Evolutionary conservation across 331 rosid genomes (phyloP).

Genomic region (Rhamnella rubrinervis): DNA sequence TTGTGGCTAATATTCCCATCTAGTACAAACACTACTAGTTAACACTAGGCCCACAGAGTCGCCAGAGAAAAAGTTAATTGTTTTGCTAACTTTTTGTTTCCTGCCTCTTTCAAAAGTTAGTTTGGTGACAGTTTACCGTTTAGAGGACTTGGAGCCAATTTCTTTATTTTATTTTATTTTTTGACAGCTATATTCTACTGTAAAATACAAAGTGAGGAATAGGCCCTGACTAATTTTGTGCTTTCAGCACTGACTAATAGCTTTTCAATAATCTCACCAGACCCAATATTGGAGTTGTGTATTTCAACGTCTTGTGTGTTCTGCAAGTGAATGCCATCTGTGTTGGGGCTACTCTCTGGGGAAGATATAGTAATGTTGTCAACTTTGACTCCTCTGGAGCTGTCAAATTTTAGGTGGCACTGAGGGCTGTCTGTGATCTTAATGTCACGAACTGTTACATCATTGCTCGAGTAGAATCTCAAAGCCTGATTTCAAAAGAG

Average conservation of each 20-base stretch:
- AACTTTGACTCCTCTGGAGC: slow-evolving; percentile 57
- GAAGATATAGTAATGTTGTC: slow-evolving; percentile 71
- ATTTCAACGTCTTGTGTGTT: slow-evolving; percentile 81
- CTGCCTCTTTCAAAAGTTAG: slow-evolving; percentile 52
- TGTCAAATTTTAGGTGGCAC: slow-evolving; percentile 90
- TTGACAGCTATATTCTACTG: slow-evolving; percentile 12
- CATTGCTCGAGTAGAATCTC: slow-evolving; percentile 73
- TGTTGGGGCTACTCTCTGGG: slow-evolving; percentile 80
- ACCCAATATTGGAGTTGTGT: slow-evolving; percentile 64
- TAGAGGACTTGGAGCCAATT: slow-evolving; percentile 24
- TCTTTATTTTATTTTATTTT: slow-evolving; percentile 13
- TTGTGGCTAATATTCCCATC: slow-evolving; percentile 4
- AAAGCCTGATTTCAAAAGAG: slow-evolving; percentile 51
- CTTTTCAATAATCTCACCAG: slow-evolving; percentile 43
- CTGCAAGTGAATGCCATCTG: slow-evolving; percentile 95
- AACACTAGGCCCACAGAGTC: slow-evolving; percentile 7
- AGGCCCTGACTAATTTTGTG: slow-evolving; percentile 22
- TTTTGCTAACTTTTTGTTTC: slow-evolving; percentile 19
- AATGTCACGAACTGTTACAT: slow-evolving; percentile 56
- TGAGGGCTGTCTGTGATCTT: slow-evolving; percentile 80
- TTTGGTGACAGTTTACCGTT: slow-evolving; percentile 52
- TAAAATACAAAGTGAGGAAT: slow-evolving; percentile 30
- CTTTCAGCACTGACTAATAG: no score
- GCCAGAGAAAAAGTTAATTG: slow-evolving; percentile 34
- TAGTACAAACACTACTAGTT: background rate